Evolutionary conservation across 768 basidiomycete genomes (phyloP).

Genomic region (Pulveroboletus sp.): DNA sequence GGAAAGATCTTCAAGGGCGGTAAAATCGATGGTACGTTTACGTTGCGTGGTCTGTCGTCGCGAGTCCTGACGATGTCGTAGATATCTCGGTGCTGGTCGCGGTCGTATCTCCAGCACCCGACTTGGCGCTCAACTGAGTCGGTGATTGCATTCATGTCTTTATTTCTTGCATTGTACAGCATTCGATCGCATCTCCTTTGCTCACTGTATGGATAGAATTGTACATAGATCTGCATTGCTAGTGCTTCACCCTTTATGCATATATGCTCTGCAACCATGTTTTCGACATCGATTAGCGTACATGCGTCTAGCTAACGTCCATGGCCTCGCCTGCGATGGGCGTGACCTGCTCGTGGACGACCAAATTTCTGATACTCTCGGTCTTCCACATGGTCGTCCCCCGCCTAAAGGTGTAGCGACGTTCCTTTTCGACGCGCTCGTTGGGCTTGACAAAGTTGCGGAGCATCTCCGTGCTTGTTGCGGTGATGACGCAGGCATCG

Average conservation of each 20-base stretch:
- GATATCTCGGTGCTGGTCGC: conserved; percentile 68
- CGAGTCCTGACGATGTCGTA: conserved; percentile 21
- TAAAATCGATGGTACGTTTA: conserved; percentile 72
- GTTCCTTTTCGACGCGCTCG: conserved; percentile 74
- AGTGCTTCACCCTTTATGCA: conserved; percentile 9
- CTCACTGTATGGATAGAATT: conserved; percentile 25
- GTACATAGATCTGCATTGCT: conserved; percentile 18
- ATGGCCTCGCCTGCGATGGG: conserved; percentile 62
- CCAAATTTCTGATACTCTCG: conserved; percentile 66
- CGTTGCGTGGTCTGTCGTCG: neutral
- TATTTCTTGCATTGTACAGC: conserved; percentile 23
- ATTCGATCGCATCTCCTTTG: conserved; percentile 18
- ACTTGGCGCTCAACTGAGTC: conserved; percentile 17
- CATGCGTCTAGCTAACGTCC: conserved; percentile 62
- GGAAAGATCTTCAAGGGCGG: conserved; percentile 74
- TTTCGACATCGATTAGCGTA: conserved; percentile 4
- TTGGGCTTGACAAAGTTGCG: conserved; percentile 94
- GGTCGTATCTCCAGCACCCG: conserved; percentile 49
- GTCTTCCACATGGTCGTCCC: conserved; percentile 90
- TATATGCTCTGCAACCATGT: neutral
- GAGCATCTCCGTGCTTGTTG: conserved; percentile 82
- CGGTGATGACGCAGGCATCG: conserved; percentile 94
- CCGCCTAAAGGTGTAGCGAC: conserved; percentile 62
- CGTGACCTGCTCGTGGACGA: conserved; percentile 69
- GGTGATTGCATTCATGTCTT: conserved; percentile 10